Evolutionary conservation across 306 rosid species (phyloP).

Genomic region (Trifolium fragiferum): DNA sequence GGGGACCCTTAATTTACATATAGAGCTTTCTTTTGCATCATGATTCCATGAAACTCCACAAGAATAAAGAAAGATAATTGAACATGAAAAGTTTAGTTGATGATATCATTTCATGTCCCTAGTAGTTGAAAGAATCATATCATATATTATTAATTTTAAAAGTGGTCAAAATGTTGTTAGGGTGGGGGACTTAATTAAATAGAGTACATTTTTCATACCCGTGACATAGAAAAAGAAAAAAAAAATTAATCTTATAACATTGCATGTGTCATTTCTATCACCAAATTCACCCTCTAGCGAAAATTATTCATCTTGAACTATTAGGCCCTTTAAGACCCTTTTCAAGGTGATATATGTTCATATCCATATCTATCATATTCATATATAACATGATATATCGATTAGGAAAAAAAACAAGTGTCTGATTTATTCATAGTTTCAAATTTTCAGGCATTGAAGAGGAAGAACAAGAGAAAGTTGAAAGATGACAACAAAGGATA

Average conservation of each 20-base stretch:
- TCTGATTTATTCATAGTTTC: no score
- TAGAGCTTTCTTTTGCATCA: constrained; percentile 39
- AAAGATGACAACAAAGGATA: constrained; percentile 39
- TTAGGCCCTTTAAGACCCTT: constrained; percentile 27
- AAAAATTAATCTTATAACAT: constrained; percentile 20
- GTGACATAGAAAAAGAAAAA: constrained; percentile 45
- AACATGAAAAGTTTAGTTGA: constrained; percentile 29
- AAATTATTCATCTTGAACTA: constrained; percentile 15
- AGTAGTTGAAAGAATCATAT: constrained; percentile 54
- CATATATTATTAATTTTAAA: constrained; percentile 45
- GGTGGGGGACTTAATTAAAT: constrained; percentile 50
- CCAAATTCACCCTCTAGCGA: neutral
- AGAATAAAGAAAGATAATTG: constrained; percentile 24
- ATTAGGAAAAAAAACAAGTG: no score
- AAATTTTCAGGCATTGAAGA: no score
- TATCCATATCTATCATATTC: no score
- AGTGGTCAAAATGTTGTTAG: constrained; percentile 45
- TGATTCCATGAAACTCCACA: constrained; percentile 47
- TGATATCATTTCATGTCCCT: constrained; percentile 34
- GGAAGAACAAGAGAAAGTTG: no score
- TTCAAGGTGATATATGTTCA: no score
- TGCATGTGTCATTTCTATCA: neutral
- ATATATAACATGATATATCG: no score
- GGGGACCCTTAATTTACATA: constrained; percentile 50
- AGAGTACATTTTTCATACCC: constrained; percentile 50